These are phyloP conservation scores for Rhododendron molle DNA, from an alignment of 148 eudicot genomes.

Conservation along the genomic window DNA sequence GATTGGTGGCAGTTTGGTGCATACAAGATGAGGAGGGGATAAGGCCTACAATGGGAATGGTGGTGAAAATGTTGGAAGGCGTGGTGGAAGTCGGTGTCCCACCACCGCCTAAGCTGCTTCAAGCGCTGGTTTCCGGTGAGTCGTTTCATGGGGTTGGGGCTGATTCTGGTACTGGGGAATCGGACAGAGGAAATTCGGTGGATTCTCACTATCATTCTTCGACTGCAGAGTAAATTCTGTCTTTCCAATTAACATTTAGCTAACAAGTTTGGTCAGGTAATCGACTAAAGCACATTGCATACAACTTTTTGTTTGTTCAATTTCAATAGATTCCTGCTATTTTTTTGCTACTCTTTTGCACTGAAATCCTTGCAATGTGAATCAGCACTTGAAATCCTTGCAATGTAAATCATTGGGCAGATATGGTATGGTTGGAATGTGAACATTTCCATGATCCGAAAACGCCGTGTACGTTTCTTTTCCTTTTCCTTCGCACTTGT, in stretches of 20 bases:
- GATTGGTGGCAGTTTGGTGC: constrained; percentile 75
- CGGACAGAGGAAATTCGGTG: constrained; percentile 15
- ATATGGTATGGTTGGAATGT: background rate
- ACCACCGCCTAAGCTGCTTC: constrained; percentile 76
- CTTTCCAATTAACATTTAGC: background rate
- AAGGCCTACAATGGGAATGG: constrained; percentile 77
- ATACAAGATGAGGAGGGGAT: constrained; percentile 69
- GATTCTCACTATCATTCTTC: constrained; percentile 17
- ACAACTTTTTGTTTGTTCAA: background rate
- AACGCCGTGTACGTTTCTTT: background rate
- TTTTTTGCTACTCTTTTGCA: background rate
- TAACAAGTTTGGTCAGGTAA: constrained; percentile 4
- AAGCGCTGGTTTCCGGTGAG: constrained; percentile 74
- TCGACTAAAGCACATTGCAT: background rate
- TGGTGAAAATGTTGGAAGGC: constrained; percentile 87
- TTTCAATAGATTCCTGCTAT: background rate
- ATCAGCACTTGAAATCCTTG: background rate
- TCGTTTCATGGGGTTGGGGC: constrained; percentile 52
- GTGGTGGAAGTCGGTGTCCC: constrained; percentile 60
- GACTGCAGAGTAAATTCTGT: constrained; percentile 8
- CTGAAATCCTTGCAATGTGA: background rate
- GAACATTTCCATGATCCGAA: background rate
- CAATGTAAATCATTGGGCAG: background rate
- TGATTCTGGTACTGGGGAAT: constrained; percentile 27
- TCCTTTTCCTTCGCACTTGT: background rate